These are phyloP conservation scores for Chlorella ohadii DNA, from an alignment of 139 green algal genomes.

Conservation along the genomic window DNA sequence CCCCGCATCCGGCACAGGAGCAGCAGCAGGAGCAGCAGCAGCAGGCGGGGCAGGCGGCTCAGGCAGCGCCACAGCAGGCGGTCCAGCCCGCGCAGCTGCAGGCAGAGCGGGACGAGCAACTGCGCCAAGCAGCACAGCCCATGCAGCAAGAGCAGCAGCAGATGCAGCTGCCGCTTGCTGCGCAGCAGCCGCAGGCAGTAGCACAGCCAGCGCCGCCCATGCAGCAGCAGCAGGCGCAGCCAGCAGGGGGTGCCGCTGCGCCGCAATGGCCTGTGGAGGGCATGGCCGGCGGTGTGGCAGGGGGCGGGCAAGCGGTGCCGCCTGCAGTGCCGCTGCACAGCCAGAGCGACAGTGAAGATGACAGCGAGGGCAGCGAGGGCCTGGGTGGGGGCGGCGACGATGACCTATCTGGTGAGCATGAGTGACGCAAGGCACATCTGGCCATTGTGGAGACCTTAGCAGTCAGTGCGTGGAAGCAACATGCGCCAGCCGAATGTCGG, in stretches of 20 bases:
- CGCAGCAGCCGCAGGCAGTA: neutral
- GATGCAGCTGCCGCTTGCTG: neutral
- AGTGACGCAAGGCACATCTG: too few species aligned
- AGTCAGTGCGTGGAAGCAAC: too few species aligned
- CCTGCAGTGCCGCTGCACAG: too few species aligned
- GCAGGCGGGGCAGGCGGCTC: neutral
- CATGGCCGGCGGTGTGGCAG: neutral
- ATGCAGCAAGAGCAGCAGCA: neutral
- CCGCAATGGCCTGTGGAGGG: neutral
- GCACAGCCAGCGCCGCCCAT: neutral
- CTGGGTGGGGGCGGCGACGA: neutral
- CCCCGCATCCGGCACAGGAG: neutral
- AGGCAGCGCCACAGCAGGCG: neutral
- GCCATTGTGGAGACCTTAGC: too few species aligned
- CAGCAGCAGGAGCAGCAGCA: slow-evolving; percentile 4
- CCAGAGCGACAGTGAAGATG: neutral
- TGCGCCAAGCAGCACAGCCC: neutral
- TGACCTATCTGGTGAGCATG: neutral
- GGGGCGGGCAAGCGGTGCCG: neutral
- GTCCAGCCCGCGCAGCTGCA: neutral
- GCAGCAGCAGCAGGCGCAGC: neutral
- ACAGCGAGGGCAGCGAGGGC: neutral
- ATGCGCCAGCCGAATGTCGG: too few species aligned
- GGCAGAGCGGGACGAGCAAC: neutral
- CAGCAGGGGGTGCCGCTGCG: neutral